These are phyloP conservation scores for Candida takata DNA, from an alignment of 805 yeast genomes.

Conservation along the genomic window DNA sequence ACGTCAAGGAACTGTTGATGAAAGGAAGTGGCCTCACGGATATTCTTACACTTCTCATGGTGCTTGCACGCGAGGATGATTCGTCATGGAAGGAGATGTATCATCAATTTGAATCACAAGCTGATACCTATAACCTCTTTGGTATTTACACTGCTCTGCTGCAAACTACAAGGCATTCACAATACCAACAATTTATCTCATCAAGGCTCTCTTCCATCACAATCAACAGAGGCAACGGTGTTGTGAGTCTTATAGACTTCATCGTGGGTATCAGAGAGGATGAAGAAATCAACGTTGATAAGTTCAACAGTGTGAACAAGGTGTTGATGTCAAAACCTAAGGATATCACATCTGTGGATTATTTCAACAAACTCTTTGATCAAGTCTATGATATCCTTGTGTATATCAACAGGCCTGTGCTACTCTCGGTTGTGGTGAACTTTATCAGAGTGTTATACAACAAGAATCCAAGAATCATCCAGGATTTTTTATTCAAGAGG, in stretches of 20 bases:
- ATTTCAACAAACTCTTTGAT: slow-evolving; percentile 49
- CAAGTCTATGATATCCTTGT: slow-evolving; percentile 59
- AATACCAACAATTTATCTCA: slow-evolving; percentile 42
- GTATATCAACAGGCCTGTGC: slow-evolving; percentile 52
- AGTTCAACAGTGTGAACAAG: slow-evolving; percentile 58
- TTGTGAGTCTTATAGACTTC: slow-evolving; percentile 67
- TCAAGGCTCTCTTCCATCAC: slow-evolving; percentile 48
- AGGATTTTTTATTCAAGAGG: slow-evolving; percentile 50
- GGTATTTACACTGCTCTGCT: slow-evolving; percentile 53
- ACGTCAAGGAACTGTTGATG: slow-evolving; percentile 38
- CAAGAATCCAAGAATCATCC: slow-evolving; percentile 41
- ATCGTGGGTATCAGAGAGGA: slow-evolving; percentile 69
- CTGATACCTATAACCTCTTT: slow-evolving; percentile 65
- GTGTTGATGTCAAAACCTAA: slow-evolving; percentile 60
- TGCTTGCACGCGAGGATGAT: slow-evolving; percentile 33
- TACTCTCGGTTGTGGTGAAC: slow-evolving; percentile 49
- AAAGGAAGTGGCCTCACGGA: slow-evolving; percentile 67
- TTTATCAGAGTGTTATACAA: slow-evolving; percentile 45
- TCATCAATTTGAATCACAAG: slow-evolving; percentile 30
- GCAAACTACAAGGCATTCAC: slow-evolving; percentile 38
- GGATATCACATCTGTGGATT: slow-evolving; percentile 36
- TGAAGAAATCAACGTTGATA: slow-evolving; percentile 60
- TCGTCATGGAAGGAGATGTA: slow-evolving; percentile 8
- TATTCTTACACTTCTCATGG: slow-evolving; percentile 41
- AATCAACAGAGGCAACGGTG: slow-evolving; percentile 58